Base-by-base conservation (phyloP, 163 green algal species). In the Prototheca wickerhamii region DNA sequence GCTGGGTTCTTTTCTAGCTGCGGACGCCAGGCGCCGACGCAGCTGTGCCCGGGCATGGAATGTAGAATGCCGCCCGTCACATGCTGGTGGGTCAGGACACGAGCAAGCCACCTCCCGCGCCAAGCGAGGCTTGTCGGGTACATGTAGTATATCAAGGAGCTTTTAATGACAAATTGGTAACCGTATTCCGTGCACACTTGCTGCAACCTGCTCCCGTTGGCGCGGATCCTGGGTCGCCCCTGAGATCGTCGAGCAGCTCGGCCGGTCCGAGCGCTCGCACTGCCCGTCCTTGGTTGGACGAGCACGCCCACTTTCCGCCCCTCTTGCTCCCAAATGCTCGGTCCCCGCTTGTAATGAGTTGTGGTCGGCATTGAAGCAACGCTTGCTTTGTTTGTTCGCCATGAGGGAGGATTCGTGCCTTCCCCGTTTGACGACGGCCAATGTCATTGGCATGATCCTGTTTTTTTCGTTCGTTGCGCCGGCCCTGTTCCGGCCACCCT, bases 391-490 rank as follows among this genome's bases (percentile, higher is more conserved):
- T 12, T 46, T 21, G 37, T 12, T n/a, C 46, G 17, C 46, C 17
- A 55, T n/a, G 17, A 55, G 46, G 46, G 10, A 25, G 5, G 51
- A 58, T 23, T 7, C 6, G 5, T 58, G 51, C n/a, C 51, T 60
- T 2, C 61, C 46, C 50, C 32, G 52, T 23, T 10, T 30, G 3
- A 60, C 31, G 3, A 35, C 61, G 3, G 61, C 50, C 51, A 60
- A 46, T 23, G 31, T 67, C 4, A 33, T 67, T 25, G 61, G 49
- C 1, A 43, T 50, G 20, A 7, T 30, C 4, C 33, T 67, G 20
- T 58, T 67, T 7, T 40, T 67, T 7, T 67, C 42, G 23, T 60
- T 67, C 26, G 61, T 37, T 20, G 51, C 20, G 30, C 34, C 61
- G 32, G 32, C 49, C 44, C 18, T 58, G 32, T 30, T 53, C 61